These are phyloP conservation scores for Extremus antarcticus DNA, from an alignment of 495 filamentous ascomycete genomes.

Conservation along the genomic window DNA sequence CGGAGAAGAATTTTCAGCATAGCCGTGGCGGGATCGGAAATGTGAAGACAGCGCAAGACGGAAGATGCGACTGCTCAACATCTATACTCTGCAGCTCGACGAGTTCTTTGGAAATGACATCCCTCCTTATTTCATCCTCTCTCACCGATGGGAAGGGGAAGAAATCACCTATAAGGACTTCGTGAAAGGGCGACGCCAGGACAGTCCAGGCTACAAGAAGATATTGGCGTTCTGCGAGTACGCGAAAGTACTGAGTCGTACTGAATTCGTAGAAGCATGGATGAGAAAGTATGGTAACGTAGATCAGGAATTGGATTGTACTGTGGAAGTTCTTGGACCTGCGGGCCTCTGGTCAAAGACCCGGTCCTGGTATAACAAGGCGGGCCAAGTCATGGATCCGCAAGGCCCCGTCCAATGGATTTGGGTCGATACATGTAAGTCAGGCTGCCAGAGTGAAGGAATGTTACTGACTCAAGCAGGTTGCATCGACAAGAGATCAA, in stretches of 20 bases:
- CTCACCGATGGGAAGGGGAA: conserved; percentile 12
- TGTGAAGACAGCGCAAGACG: neutral
- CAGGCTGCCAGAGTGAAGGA: neutral
- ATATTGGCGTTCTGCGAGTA: conserved; percentile 1
- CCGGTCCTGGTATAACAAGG: neutral
- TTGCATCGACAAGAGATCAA: conserved; percentile 9
- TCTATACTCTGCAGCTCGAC: conserved; percentile 1
- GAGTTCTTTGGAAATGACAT: conserved; percentile 5
- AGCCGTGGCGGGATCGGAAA: neutral
- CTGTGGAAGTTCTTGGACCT: too few species aligned
- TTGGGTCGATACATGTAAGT: conserved; percentile 8
- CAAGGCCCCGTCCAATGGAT: neutral
- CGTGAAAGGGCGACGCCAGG: neutral
- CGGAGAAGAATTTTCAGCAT: neutral
- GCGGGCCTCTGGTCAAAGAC: neutral
- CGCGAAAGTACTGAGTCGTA: too few species aligned
- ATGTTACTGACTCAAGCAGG: neutral
- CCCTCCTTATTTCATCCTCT: conserved; percentile 15
- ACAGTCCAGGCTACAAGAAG: conserved; percentile 2
- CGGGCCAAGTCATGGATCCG: neutral
- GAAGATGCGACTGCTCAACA: conserved; percentile 18
- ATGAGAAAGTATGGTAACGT: neutral
- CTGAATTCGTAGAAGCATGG: too few species aligned
- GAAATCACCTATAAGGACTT: conserved; percentile 16
- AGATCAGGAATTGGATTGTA: neutral